phyloP scores from a whole-genome alignment of 495 filamentous ascomycete genomes.

The Aspergillus cavernicola region DNA sequence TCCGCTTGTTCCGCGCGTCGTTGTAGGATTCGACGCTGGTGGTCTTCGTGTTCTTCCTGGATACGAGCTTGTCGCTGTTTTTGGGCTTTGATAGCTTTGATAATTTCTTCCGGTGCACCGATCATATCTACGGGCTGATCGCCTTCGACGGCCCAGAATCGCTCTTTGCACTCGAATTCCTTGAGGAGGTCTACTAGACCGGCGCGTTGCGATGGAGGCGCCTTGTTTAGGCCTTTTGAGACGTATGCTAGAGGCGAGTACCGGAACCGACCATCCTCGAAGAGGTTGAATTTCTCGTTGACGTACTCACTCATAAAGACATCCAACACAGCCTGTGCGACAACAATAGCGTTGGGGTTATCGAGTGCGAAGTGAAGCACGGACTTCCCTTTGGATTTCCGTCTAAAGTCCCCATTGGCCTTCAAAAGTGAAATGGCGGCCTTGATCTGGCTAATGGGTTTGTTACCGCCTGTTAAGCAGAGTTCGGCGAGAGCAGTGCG shows the following conservation, averaged over 20 bases:
- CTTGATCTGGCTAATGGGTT: constrained; percentile 7
- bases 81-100: neutral
- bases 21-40: constrained; percentile 2
- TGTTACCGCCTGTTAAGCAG: neutral
- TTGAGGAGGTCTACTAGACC: neutral
- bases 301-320: constrained; percentile 7
- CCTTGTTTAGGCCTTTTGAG: neutral
- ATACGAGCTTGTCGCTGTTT: neutral
- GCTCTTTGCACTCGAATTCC: constrained; percentile 10
- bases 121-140: constrained; percentile 8
- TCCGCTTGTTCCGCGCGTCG: constrained; percentile 4
- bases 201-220: neutral
- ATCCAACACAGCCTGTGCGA: constrained; percentile 6
- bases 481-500: constrained; percentile 10
- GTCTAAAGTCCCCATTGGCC: constrained; percentile 3
- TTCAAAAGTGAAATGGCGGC: constrained; percentile 5
- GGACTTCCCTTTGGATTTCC: constrained; percentile 9
- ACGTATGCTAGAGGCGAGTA: constrained; percentile 11
- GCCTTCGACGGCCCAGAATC: constrained; percentile 9
- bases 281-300: constrained; percentile 10
- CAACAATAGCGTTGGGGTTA: constrained; percentile 5
- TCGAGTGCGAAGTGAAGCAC: constrained; percentile 8
- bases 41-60: constrained; percentile 10
- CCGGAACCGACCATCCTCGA: constrained; percentile 6
- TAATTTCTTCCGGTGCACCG: constrained; percentile 7